Evolutionary conservation across 2,329 filamentous ascomycete species (phyloP), one percentile per base, ranked within the genome.

Genomic region (Trichoderma polysporum): DNA sequence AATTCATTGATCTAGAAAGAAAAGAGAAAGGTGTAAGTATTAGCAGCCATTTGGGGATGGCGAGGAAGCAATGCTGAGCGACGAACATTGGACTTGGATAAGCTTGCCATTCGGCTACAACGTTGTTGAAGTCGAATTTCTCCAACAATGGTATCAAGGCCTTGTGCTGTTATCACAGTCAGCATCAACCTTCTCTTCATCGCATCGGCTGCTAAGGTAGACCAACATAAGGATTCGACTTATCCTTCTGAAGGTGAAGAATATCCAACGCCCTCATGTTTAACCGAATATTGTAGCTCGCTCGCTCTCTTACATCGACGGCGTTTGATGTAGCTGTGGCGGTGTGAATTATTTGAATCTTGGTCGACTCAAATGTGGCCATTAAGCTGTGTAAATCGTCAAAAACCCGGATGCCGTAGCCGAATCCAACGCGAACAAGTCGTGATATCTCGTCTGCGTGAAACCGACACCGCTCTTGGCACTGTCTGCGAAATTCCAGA

Each of bases 301-400:
- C 27, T 15, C 35, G 33, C 27, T 63, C 60, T 47, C 60, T 13
- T 29, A 63, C n/a, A n/a, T 63, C 60, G 2, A 13, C 25, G 13
- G 60, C 50, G 19, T 63, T 63, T 3, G 60, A 63, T 17, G 60
- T 63, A 45, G 60, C 60, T 4, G 60, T 63, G 5, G 60, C 60
- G 7, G 60, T 63, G 60, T 63, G 60, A 45, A 63, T 63, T 7
- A 63, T 63, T 15, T 63, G 60, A 9, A 63, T 63, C 37, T 63
- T 63, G 17, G 60, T 63, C 4, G 60, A 63, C 50, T 63, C 60
- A 6, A 63, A 63, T 45, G 60, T 63, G 4, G 60, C 60, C 60
- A 63, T 63, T 1, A 63, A n/a, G 9, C 60, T 53, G 37, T 63
- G 60, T 33, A 63, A 35, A 19, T 63, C 60, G 7, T 63, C 60